Evolutionary conservation across 371 early-diverging fungal species (phyloP), one percentile per base, ranked within the genome.

Genomic region (Zychaea mexicana): DNA sequence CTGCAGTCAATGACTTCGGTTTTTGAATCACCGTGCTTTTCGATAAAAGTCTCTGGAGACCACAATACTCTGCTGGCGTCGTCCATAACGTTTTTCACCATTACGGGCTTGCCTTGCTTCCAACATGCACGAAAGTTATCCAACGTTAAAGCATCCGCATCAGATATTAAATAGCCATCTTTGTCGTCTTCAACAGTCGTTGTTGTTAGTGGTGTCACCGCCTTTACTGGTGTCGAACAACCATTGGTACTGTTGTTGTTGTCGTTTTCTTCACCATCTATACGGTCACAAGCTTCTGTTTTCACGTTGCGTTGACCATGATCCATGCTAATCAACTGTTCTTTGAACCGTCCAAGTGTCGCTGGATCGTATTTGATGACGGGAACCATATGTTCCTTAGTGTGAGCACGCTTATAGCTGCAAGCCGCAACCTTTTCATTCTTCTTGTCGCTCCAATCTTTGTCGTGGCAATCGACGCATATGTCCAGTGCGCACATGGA

Each of bases 401-500:
- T 49, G 57, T 84, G 85, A 7, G 0, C 6, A 15, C 65, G 53
- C 1, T 27, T 15, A 45, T 61, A 60, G 8, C 62, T 61, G 57
- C 74, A 76, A 17, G 49, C 28, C 2, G 38, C 28, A 12, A 42
- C 2, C 4, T n/a, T 17, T 12, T 2, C 2, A 31, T 55, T 55
- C 8, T 3, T 0, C 10, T 39, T 49, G 26, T 28, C 22, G 55
- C 66, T 42, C 69, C 69, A 66, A 17, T 58, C 45, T 60, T 75
- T 64, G 13, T 74, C 62, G 54, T 66, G 80, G 61, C 92, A 92
- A 4, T 58, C 66, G 3, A 69, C 17, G 60, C 92, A 92, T 4
- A 87, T 5, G 38, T 89, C 90, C 3, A 58, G n/a, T 8, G 76
- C 82, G 46, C 90, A 89, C 39, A 67, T 28, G 27, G 67, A 46